phyloP scores from a whole-genome alignment of 1,284 basidiomycete species.

The Mycena citricolor region DNA sequence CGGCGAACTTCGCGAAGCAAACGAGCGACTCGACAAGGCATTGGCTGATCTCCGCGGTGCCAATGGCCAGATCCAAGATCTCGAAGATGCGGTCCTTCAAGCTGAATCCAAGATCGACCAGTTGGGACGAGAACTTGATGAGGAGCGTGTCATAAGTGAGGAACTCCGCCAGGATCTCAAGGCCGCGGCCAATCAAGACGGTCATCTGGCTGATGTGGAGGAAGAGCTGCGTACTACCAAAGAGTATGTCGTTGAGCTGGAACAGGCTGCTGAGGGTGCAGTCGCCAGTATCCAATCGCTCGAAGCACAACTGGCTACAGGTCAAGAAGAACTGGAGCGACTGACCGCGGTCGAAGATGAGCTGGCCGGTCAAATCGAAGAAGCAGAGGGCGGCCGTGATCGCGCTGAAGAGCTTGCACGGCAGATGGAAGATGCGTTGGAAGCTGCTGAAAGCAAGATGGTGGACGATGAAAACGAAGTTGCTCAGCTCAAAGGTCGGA shows the following conservation, averaged over 20 bases:
- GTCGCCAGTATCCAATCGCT: conserved; percentile 50
- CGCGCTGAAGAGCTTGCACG: conserved; percentile 52
- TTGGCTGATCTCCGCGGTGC: conserved; percentile 57
- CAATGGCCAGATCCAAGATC: conserved; percentile 52
- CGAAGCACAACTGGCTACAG: conserved; percentile 48
- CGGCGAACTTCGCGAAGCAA: conserved; percentile 60
- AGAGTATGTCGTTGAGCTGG: conserved; percentile 53
- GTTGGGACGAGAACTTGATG: conserved; percentile 52
- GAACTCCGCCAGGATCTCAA: conserved; percentile 40
- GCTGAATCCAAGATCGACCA: conserved; percentile 51
- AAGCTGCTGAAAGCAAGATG: conserved; percentile 68
- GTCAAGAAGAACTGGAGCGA: conserved; percentile 46
- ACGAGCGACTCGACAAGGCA: conserved; percentile 53
- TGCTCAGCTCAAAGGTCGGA: conserved; percentile 49
- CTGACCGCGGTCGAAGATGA: conserved; percentile 47
- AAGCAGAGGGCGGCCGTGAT: conserved; percentile 52
- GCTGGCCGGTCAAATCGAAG: conserved; percentile 46
- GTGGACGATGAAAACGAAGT: conserved; percentile 56
- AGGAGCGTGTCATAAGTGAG: conserved; percentile 45
- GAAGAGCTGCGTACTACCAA: conserved; percentile 45
- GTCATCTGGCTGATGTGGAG: conserved; percentile 35
- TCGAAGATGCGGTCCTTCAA: conserved; percentile 53
- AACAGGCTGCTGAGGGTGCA: conserved; percentile 48
- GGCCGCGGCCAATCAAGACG: conserved; percentile 35
- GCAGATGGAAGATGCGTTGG: conserved; percentile 72